Evolutionary conservation across 148 eudicot genomes (phyloP), one percentile per base, ranked within the genome.

Genomic region (Camellia japonica): DNA sequence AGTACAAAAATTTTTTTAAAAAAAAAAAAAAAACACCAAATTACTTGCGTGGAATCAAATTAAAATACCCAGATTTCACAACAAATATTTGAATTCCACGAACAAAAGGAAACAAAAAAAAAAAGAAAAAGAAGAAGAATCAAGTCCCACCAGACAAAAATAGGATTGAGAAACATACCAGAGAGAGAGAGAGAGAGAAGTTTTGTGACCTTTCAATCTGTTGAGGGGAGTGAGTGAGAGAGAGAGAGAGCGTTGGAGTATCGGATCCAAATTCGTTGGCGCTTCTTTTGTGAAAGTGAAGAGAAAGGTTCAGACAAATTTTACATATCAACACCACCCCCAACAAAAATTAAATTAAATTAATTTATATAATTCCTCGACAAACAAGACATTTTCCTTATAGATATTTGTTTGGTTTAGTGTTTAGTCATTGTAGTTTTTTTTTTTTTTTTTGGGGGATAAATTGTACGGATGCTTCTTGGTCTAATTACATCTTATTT

Each of bases 251-350:
- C 4, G 23, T 2, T 6, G 14, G 49, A 73, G 81, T 18, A 81
- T 68, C 41, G 75, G 84, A 85, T 81, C 84, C 84, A 74, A 62
- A 38, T 80, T 59, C 61, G 60, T 82, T 82, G 81, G 85, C 81
- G 83, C 81, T 85, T 78, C 72, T 82, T 80, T 78, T 76, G 76
- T 69, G n/a, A 55, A 23, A 18, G 43, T 43, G 7, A 80, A 72
- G 73, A 66, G 61, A 74, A 14, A 12, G 75, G 4, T 38, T 20
- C 19, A 2, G 61, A 38, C 5, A 51, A 20, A 55, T 3, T 8
- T 3, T 5, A 0, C 1, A 8, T 18, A 4, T 0, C 69, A 63
- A 16, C 5, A 61, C 38, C 6, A 49, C 5, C 52, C 7, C 6
- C 52, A 0, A 49, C 52, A 49, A 49, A 49, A 49, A 7, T 30